Conservation (phyloP, 192 early-diverging fungal genomes). For the Coemansia sp. region DNA sequence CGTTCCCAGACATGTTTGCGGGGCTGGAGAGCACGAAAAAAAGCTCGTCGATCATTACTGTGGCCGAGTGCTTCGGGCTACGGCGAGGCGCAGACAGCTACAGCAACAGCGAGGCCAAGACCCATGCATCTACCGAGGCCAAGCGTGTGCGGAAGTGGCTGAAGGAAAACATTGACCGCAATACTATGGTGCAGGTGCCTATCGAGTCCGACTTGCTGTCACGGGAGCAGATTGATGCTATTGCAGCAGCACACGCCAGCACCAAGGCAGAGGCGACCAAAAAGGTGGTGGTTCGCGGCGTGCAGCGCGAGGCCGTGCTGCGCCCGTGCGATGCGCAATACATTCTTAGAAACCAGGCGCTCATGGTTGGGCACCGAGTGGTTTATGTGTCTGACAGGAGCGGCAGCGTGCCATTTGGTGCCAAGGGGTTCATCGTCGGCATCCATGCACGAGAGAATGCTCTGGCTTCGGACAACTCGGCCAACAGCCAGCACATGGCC, state of each 20-base stretch:
- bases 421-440: slow-evolving; percentile 80
- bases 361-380: slow-evolving; percentile 85
- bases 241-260: slow-evolving; percentile 6
- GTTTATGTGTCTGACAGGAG: slow-evolving; percentile 64
- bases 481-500: slow-evolving; percentile 56
- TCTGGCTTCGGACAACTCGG: neutral
- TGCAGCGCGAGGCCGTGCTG: slow-evolving; percentile 58
- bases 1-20: slow-evolving; percentile 61
- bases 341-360: slow-evolving; percentile 68
- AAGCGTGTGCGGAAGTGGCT: slow-evolving; percentile 53
- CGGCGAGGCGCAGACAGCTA: neutral
- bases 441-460: slow-evolving; percentile 42
- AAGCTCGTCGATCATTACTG: slow-evolving; percentile 6
- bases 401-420: slow-evolving; percentile 69
- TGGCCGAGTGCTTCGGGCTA: slow-evolving; percentile 36
- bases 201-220: slow-evolving; percentile 38
- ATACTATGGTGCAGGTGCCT: slow-evolving; percentile 17
- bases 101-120: neutral
- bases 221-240: slow-evolving; percentile 17
- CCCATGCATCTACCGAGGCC: slow-evolving; percentile 23
- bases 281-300: slow-evolving; percentile 25
- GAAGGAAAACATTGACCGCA: slow-evolving; percentile 28
- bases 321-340: slow-evolving; percentile 74
- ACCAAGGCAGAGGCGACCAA: neutral
- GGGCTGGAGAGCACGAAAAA: slow-evolving; percentile 11